Base-by-base conservation (phyloP, 2,329 filamentous ascomycete species). In the Penicillium griseofulvum region DNA sequence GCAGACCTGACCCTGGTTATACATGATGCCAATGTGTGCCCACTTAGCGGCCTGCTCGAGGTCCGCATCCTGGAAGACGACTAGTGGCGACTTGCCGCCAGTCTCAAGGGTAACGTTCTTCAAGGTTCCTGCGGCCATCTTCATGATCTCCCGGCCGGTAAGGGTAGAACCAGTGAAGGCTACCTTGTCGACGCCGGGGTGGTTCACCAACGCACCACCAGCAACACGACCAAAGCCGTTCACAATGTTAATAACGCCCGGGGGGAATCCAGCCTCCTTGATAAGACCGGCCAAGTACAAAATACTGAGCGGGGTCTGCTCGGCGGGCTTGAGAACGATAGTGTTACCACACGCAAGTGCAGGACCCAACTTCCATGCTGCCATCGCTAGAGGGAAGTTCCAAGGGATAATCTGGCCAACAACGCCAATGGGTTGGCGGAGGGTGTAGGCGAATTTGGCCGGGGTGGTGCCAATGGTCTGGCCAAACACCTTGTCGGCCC, bases 401-500 rank as follows among this genome's bases (percentile, higher is more conserved):
- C 89, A 92, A 59, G 90, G 90, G 67, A 94, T 93, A 70, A 93
- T 92, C 75, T 94, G 90, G 69, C 87, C 91, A 74, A 90, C 91
- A 56, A 91, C 88, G 74, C 88, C 88, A 61, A 86, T 79, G 10
- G 91, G 89, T 81, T 96, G 90, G 64, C 85, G 84, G 68, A 83
- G 80, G 61, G 89, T 91, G 80, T 94, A 95, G 79, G 90, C 87
- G 79, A 95, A 91, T 75, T 87, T 90, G 63, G 89, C 87, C 16
- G 64, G 64, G 3, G 65, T 68, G 53, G 70, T 71, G 55, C 62
- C 57, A 42, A 94, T 86, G 54, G 91, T 90, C 81, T 92, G 91
- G 75, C 91, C 91, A 75, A 87, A 82, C 63, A 94, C 87, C 86
- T 96, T 96, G 81, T 96, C 91, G 68, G 91, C 89, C 87, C 88